A percentile compares a stretch with the other conserved stretches of the same genome.
phyloP scores from a whole-genome alignment of 805 yeast genomes.

The Candida tallmaniae region DNA sequence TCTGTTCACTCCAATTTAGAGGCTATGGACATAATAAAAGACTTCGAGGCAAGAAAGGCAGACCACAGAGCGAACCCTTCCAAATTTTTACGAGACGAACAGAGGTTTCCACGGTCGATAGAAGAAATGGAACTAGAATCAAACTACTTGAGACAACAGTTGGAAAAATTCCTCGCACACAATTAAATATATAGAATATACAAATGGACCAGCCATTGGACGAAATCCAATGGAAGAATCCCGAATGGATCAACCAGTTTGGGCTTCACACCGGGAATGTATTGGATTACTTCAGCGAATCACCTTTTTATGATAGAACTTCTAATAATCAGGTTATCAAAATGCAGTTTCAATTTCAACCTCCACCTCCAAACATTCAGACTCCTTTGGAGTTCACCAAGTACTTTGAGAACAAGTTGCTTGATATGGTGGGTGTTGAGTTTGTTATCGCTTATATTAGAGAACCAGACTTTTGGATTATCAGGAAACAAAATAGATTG shows the following conservation, averaged over 20 bases:
- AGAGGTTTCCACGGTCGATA: constrained; percentile 51
- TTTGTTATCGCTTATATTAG: constrained; percentile 68
- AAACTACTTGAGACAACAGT: constrained; percentile 39
- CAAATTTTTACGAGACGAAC: constrained; percentile 38
- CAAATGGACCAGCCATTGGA: constrained; percentile 35
- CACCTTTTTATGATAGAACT: constrained; percentile 92
- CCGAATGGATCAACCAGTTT: constrained; percentile 92
- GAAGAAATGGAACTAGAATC: constrained; percentile 78
- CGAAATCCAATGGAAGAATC: constrained; percentile 94
- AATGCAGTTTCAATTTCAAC: constrained; percentile 89
- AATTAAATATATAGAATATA: constrained; percentile 1
- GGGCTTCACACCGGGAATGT: constrained; percentile 89
- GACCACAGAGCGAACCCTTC: constrained; percentile 23
- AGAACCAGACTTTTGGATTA: constrained; percentile 92
- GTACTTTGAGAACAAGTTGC: constrained; percentile 51
- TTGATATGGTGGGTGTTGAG: constrained; percentile 81
- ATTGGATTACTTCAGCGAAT: constrained; percentile 85
- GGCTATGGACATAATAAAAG: constrained; percentile 39
- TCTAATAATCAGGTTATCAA: constrained; percentile 91
- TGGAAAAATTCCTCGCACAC: constrained; percentile 19
- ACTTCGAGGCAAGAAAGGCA: constrained; percentile 24
- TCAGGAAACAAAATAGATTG: constrained; percentile 72
- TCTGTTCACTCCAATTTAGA: constrained; percentile 63
- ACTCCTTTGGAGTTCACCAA: constrained; percentile 24
- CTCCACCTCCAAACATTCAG: constrained; percentile 31